Base-by-base conservation (phyloP, 768 basidiomycete species). In the Suillus sp. region DNA sequence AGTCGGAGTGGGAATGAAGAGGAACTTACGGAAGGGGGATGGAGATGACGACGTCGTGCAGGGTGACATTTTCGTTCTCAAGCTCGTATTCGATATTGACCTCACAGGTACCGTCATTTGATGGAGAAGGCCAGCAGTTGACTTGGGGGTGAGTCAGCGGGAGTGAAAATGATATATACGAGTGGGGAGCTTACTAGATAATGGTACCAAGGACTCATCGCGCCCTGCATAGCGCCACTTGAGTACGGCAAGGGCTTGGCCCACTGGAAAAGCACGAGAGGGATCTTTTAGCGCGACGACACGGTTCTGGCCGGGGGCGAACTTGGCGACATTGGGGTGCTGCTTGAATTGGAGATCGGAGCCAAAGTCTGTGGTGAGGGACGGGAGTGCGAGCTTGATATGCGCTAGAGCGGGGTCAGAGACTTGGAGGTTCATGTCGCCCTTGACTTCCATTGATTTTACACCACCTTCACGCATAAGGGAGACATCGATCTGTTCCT, bases 1-100 rank as follows among this genome's bases (percentile, higher is more conserved):
- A 43, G 60, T n/a, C 35, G 2, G 35, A 57, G 18, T 32, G 4
- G 10, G 5, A 18, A 37, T 1, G 9, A 35, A 27, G 51, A 34
- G 30, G 34, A 63, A 85, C 91, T 74, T 76, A 94, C 91, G 96
- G 96, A 54, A 99, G 87, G 30, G 96, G 95, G 68, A 99, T 96
- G 60, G 90, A 89, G 65, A 99, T 93, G 66, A 87, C 82, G 27
- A 96, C 85, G 73, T 98, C 93, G 74, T 92, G 86, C 2, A 98
- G 81, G 0, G 87, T 86, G 60, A 98, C 78, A 55, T 83, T 83
- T 66, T 91, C 84, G 66, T 94, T 92, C 73, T 96, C 95, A 53
- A 99, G 89, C 74, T 99, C 96, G 72, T 97, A 98, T 77, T 98
- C 97, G 66, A 99, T 93, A 76, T 92, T 96, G 64, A 99, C 93